Evolutionary conservation across 2,329 filamentous ascomycete genomes (phyloP), one percentile per base, ranked within the genome.

Genomic region (Neonectria coccinea): DNA sequence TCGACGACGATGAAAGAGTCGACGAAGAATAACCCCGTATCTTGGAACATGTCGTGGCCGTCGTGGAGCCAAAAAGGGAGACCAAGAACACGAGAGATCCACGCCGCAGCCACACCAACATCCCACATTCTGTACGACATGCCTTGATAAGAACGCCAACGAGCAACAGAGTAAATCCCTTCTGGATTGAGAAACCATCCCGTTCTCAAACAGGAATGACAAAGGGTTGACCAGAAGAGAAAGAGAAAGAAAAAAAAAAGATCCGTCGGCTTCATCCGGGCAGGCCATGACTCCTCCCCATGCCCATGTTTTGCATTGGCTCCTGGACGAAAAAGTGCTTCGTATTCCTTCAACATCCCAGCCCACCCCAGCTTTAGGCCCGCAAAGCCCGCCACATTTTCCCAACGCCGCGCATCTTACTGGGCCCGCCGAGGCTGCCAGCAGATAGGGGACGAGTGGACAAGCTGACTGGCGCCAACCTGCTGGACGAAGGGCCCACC

Each of bases 291-390:
- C 27, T 10, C 36, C 18, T 14, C 8, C 27, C 27, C n/a, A 52
- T 33, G n/a, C 48, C 48, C 48, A 51, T 51, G 29, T 33, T 51
- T n/a, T 51, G 48, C 48, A 51, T 51, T 51, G 47, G 47, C 47
- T 29, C 27, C 27, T 14, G 8, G 48, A 36, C 48, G 29, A 51
- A 51, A 51, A 51, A 51, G 29, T 51, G 22, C 48, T 51, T 51
- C 48, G 48, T 51, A 36, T 51, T 51, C 48, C 8, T 33, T 51
- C 48, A 18, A 1, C 48, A 51, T 51, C 48, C 48, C n/a, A 20
- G 47, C 22, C 22, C 47, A 51, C 47, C 47, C 48, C 48, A 31
- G 48, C n/a, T 51, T 33, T 33, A 22, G 48, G 27, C 48, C 47
- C 36, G 36, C 36, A 39, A n/a, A 39, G 36, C 36, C 36, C 29